Base-by-base conservation (phyloP, 1,284 basidiomycete genomes). In the Ganoderma multipileum region DNA sequence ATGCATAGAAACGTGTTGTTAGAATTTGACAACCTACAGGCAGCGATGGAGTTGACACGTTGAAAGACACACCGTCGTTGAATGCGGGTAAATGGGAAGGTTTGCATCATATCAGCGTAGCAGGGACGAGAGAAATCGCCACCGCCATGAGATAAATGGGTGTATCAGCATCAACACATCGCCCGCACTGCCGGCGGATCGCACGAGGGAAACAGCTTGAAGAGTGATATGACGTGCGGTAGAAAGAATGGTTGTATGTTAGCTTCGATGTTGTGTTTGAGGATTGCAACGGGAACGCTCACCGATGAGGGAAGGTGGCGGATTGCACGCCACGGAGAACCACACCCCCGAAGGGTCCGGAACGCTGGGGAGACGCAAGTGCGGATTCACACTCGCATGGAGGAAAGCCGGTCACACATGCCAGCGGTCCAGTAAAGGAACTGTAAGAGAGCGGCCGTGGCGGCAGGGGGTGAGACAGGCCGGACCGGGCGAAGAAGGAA, bases 51-150 rank as follows among this genome's bases (percentile, higher is more conserved):
- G n/a, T 42, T 42, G 59, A 36, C 42, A 42, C 41, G 11, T 28
- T 44, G 54, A 33, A 8, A 58, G 55, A 38, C 20, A 18, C 16
- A 55, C 54, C 18, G 30, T 58, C 9, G 23, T 58, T 58, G 58
- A 26, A 26, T 23, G 5, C 5, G n/a, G n/a, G 38, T 36, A 38
- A 41, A 38, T 36, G 23, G 41, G 58, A 41, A 41, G 23, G 39
- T 57, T 33, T 41, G 64, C 30, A 65, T 65, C 64, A 59, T 65
- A 65, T 59, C 55, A 41, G 57, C 63, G 63, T 55, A 64, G 54
- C 63, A 44, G 52, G 52, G 41, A 18, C 16, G 33, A 38, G 50
- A 52, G 50, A 55, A n/a, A 55, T 41, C 33, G 54, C 52, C 63
- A 55, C 52, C 41, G 54, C 63, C 63, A 41, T 54, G 47, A 36